phyloP scores from a whole-genome alignment of 2,329 filamentous ascomycete species.

The Phaeomoniella chlamydospora region DNA sequence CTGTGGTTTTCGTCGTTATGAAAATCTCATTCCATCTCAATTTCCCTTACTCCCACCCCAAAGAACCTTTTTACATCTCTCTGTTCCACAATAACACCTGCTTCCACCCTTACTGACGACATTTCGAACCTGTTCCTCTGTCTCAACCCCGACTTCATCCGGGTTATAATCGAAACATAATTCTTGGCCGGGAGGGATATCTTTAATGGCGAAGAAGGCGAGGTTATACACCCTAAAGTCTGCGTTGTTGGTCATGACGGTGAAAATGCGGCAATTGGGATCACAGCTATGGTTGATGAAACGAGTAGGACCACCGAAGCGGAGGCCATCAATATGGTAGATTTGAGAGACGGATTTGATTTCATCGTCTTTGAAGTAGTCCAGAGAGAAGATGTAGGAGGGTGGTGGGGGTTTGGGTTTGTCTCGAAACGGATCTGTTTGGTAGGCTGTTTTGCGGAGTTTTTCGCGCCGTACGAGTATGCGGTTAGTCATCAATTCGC shows the following conservation, averaged over 20 bases:
- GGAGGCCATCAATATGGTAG: conserved; percentile 28
- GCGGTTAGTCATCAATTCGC: conserved; percentile 24
- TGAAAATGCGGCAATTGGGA: conserved; percentile 29
- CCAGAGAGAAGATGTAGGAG: conserved; percentile 28
- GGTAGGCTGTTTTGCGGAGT: conserved; percentile 2
- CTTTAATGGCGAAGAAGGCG: conserved; percentile 29
- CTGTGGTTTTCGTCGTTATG: no score
- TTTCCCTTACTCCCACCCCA: conserved; percentile 14
- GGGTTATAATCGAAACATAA: conserved; percentile 34
- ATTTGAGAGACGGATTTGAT: conserved; percentile 12
- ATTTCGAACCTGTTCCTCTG: no score
- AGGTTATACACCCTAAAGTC: conserved; percentile 28
- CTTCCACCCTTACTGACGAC: no score
- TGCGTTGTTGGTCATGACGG: conserved; percentile 24
- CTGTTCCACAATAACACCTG: conserved; percentile 29
- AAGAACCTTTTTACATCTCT: conserved; percentile 26
- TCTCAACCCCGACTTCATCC: conserved; percentile 4
- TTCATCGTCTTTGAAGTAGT: conserved; percentile 17
- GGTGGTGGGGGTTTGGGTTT: conserved; percentile 11
- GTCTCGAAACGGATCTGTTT: no score
- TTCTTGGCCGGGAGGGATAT: conserved; percentile 26
- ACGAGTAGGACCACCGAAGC: conserved; percentile 24
- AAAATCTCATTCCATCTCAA: no score
- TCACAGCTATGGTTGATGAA: conserved; percentile 35
- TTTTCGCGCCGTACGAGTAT: conserved; percentile 23